phyloP scores from a whole-genome alignment of 352 stramenopile genomes.

The Blastocystis sp. region DNA sequence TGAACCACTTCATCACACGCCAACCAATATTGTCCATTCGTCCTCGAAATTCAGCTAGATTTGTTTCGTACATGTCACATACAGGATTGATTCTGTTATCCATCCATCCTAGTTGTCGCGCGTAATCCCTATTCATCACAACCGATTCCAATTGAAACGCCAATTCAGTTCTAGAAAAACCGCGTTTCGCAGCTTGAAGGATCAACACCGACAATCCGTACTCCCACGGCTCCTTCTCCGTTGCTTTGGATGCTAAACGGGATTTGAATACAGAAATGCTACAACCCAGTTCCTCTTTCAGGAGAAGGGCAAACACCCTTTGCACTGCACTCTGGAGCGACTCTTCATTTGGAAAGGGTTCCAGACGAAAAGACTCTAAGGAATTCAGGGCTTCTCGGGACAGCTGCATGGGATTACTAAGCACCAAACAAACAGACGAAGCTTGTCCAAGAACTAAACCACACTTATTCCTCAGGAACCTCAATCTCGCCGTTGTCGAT shows the following conservation, averaged over 20 bases:
- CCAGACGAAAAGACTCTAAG: conserved; percentile 4
- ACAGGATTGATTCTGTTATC: not conserved
- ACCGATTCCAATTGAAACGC: not conserved
- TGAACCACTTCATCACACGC: not conserved
- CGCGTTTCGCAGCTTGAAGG: not conserved
- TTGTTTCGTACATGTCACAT: conserved; percentile 2
- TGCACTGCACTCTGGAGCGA: not conserved
- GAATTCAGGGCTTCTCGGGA: conserved; percentile 13
- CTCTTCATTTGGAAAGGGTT: not conserved
- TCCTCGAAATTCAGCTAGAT: not conserved
- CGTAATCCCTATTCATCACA: conserved; percentile 2
- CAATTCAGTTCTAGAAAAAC: not conserved
- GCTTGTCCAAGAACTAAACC: not conserved
- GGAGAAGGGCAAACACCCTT: not conserved
- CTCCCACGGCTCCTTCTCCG: not conserved
- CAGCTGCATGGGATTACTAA: conserved; percentile 39
- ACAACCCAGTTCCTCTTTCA: not conserved
- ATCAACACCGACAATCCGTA: conserved; percentile 26
- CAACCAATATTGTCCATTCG: not conserved
- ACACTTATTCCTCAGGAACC: conserved; percentile 87
- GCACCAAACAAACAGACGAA: conserved; percentile 34
- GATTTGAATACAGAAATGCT: not conserved
- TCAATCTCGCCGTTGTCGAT: conserved; percentile 76
- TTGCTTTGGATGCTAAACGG: not conserved
- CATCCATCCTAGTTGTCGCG: conserved; percentile 8